A percentile compares a stretch with the other conserved stretches of the same genome.
Evolutionary conservation across 139 green algal genomes (phyloP).

Genomic region (Chlorella sp.): DNA sequence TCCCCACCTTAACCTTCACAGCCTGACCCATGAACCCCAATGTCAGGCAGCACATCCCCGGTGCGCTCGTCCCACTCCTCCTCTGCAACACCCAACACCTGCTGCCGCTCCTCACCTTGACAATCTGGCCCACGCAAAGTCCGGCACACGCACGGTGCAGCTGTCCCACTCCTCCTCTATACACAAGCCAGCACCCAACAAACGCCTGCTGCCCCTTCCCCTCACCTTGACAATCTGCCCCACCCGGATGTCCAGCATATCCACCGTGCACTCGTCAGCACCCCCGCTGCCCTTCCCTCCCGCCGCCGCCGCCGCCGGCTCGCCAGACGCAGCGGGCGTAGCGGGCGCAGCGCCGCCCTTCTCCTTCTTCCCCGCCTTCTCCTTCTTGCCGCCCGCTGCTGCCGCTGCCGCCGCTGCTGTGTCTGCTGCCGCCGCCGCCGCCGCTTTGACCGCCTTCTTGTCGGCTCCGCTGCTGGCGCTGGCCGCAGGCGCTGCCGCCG

Average conservation of each 20-base stretch:
- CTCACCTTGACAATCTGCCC: constrained; percentile 81
- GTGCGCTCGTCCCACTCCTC: not conserved
- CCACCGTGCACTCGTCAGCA: constrained; percentile 27
- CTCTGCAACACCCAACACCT: not conserved
- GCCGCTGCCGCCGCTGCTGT: not conserved
- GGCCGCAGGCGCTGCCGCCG: not conserved
- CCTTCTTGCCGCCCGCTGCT: constrained; percentile 10
- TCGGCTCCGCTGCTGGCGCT: not conserved
- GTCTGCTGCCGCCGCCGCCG: constrained; percentile 15
- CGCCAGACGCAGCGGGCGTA: not conserved
- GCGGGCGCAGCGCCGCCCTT: constrained; percentile 31
- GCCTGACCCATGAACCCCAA: too few species aligned
- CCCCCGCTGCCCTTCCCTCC: not conserved
- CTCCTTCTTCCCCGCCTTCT: constrained; percentile 37
- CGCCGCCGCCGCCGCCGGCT: not conserved
- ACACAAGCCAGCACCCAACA: too few species aligned
- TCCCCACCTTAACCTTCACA: too few species aligned
- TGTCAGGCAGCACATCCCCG: too few species aligned
- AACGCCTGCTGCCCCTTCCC: not conserved
- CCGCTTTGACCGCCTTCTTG: constrained; percentile 1
- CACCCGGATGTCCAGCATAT: constrained; percentile 52
- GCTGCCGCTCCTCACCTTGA: constrained; percentile 47
- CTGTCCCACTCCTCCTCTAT: not conserved
- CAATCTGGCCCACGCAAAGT: constrained; percentile 76
- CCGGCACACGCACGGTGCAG: too few species aligned